Conservation (phyloP, 768 basidiomycete genomes). For the Amanita rubescens region DNA sequence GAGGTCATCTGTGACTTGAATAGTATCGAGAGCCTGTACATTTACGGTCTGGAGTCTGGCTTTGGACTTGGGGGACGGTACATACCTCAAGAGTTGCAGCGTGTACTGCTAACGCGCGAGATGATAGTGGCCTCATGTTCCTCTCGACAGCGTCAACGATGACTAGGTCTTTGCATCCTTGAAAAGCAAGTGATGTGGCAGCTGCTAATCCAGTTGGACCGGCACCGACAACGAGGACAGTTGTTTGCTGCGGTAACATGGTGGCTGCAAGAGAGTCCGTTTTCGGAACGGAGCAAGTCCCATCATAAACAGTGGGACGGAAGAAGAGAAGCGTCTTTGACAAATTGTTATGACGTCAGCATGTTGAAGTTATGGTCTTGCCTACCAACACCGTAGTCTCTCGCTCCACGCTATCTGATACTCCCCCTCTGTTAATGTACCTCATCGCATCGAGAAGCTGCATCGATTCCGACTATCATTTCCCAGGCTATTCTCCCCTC, state of each 20-base stretch:
- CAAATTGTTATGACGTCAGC: no score
- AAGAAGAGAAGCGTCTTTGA: no score
- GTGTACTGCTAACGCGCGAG: slow-evolving; percentile 41
- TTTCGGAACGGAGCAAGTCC: no score
- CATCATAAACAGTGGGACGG: no score
- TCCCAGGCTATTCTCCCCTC: no score
- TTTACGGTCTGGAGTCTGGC: not conserved
- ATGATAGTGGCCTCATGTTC: slow-evolving; percentile 15
- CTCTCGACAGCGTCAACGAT: slow-evolving; percentile 34
- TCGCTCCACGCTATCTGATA: no score
- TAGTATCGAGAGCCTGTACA: not conserved
- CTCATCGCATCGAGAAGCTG: no score
- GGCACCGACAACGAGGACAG: slow-evolving; percentile 42
- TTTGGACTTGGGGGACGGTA: not conserved
- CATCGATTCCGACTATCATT: no score
- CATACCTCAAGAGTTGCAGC: slow-evolving; percentile 46
- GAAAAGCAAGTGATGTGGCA: slow-evolving; percentile 37
- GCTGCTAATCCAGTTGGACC: slow-evolving; percentile 42
- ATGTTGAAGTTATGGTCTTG: no score
- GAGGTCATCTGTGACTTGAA: slow-evolving; percentile 30
- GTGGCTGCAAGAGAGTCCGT: no score
- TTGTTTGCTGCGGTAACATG: slow-evolving; percentile 22
- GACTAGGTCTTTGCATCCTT: slow-evolving; percentile 33
- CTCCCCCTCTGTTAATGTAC: no score
- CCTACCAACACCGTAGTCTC: no score